These are phyloP conservation scores for Penicillium sp. DNA, from an alignment of 2,329 filamentous ascomycete genomes.

Conservation along the genomic window DNA sequence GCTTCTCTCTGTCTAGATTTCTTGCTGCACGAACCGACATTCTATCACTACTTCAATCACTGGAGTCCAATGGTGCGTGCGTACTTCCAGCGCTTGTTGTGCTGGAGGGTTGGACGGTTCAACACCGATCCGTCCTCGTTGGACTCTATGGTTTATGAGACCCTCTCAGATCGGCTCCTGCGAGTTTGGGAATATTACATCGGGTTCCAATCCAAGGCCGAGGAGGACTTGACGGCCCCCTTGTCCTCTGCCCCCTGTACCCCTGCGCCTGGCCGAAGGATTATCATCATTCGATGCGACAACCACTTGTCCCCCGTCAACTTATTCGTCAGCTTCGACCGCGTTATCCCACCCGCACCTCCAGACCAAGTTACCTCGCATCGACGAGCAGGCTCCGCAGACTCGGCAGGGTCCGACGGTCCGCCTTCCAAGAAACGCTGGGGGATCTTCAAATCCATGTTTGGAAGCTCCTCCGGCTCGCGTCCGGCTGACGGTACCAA, in stretches of 20 bases:
- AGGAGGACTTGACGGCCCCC: slow-evolving; percentile 55
- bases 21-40: slow-evolving; percentile 72
- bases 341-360: slow-evolving; percentile 50
- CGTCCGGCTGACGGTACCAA: slow-evolving; percentile 47
- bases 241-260: slow-evolving; percentile 80
- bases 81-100: slow-evolving; percentile 87
- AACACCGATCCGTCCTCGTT: slow-evolving; percentile 64
- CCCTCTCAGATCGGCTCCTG: slow-evolving; percentile 67
- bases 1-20: slow-evolving; percentile 71
- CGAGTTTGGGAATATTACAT: slow-evolving; percentile 78
- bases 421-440: slow-evolving; percentile 46
- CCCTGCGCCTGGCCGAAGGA: slow-evolving; percentile 79
- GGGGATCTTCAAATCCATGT: slow-evolving; percentile 53
- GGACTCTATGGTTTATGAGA: slow-evolving; percentile 70
- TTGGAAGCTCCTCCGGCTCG: slow-evolving; percentile 47
- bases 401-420: slow-evolving; percentile 26
- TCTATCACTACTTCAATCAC: slow-evolving; percentile 82
- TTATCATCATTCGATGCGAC: slow-evolving; percentile 87
- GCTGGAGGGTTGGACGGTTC: slow-evolving; percentile 83
- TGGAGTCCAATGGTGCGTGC: slow-evolving; percentile 95
- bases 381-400: slow-evolving; percentile 37
- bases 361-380: slow-evolving; percentile 34
- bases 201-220: slow-evolving; percentile 69
- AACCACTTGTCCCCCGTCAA: slow-evolving; percentile 54
- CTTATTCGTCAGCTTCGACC: slow-evolving; percentile 65